A percentile compares a stretch with the other conserved stretches of the same genome.
phyloP scores from a whole-genome alignment of 75 land plant genomes.

The Pseudotsuga menziesii region DNA sequence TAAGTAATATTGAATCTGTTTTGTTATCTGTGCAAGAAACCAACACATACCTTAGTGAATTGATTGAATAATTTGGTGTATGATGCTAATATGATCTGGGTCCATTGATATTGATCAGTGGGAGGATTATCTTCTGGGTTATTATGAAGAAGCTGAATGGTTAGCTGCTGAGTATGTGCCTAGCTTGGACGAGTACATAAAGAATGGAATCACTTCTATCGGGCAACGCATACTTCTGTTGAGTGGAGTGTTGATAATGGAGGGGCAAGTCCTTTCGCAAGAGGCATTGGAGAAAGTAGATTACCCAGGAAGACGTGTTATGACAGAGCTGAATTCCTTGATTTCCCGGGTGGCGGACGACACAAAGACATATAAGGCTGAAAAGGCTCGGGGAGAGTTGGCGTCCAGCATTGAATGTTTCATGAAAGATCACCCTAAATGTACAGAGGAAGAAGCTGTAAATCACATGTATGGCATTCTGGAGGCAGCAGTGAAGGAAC shows the following conservation, averaged over 20 bases:
- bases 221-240: conserved; percentile 23
- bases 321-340: not conserved
- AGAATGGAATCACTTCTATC: conserved; percentile 26
- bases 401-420: conserved; percentile 12
- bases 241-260: conserved; percentile 12
- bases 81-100: too few species aligned
- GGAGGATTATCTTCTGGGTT: conserved; percentile 24
- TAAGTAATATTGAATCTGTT: too few species aligned
- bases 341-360: not conserved
- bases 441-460: conserved; percentile 14
- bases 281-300: conserved; percentile 15
- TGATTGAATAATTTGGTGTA: too few species aligned
- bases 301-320: not conserved
- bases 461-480: conserved; percentile 1
- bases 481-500: conserved; percentile 12
- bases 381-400: conserved; percentile 15
- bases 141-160: conserved; percentile 53
- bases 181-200: conserved; percentile 38
- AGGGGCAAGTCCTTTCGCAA: not conserved
- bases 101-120: conserved; percentile 21
- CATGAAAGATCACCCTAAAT: conserved; percentile 15
- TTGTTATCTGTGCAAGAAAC: too few species aligned
- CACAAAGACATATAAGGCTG: conserved; percentile 3
- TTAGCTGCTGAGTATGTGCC: conserved; percentile 26
- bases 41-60: too few species aligned